A percentile compares a stretch with the other conserved stretches of the same genome.
phyloP scores from a whole-genome alignment of 2,329 filamentous ascomycete species.

The Stemphylium lycopersici region DNA sequence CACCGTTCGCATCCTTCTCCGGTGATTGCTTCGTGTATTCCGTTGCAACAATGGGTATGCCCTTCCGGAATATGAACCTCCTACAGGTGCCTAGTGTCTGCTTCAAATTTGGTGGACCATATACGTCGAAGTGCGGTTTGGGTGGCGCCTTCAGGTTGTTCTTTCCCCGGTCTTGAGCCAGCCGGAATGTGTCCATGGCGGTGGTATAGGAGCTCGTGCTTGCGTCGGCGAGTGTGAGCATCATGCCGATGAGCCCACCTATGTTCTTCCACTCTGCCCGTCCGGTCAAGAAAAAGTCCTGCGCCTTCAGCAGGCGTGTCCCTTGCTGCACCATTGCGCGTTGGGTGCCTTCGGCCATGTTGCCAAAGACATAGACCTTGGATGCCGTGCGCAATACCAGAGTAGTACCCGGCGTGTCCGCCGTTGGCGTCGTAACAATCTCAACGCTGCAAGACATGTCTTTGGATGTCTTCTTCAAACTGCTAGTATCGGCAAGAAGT shows the following conservation, averaged over 20 bases:
- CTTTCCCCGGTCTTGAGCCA: constrained; percentile 22
- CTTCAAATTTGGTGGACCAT: constrained; percentile 80
- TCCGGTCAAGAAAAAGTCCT: constrained; percentile 84
- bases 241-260: constrained; percentile 83
- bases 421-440: constrained; percentile 80
- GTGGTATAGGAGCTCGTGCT: constrained; percentile 56
- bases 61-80: constrained; percentile 83
- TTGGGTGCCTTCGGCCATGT: constrained; percentile 83
- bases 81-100: constrained; percentile 83
- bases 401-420: constrained; percentile 82
- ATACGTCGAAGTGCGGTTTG: constrained; percentile 59
- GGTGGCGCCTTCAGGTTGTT: constrained; percentile 18
- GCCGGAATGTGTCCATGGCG: constrained; percentile 47
- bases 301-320: constrained; percentile 67
- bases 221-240: constrained; percentile 81
- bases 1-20: constrained; percentile 39
- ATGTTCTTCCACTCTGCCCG: constrained; percentile 74
- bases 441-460: constrained; percentile 77
- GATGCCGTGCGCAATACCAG: constrained; percentile 72
- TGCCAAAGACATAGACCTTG: constrained; percentile 86
- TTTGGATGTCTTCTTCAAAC: background rate
- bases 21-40: constrained; percentile 62
- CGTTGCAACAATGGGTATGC: constrained; percentile 72
- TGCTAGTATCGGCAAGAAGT: background rate
- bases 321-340: constrained; percentile 74